Evolutionary conservation across 805 yeast genomes (phyloP).

Genomic region (Pichia membranifaciens): DNA sequence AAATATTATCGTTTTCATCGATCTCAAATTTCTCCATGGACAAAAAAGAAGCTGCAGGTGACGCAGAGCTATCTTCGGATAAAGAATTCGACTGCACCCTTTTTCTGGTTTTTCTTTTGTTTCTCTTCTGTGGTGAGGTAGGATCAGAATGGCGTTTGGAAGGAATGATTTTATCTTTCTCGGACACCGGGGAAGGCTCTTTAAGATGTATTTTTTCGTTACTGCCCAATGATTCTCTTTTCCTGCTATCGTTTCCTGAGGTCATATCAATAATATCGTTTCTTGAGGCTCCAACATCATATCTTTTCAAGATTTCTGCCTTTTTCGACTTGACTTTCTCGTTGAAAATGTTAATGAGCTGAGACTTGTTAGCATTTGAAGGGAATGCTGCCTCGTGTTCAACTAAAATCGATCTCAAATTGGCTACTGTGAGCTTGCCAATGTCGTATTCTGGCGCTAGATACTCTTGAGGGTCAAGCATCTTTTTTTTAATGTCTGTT

Average conservation of each 20-base stretch:
- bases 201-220: background rate
- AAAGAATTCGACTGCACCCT: background rate
- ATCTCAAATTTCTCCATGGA: constrained; percentile 23
- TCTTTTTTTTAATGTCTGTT: background rate
- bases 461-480: constrained; percentile 33
- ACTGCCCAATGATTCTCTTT: too few species aligned
- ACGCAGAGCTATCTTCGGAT: background rate
- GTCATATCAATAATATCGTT: constrained; percentile 5
- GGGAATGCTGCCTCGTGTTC: constrained; percentile 59
- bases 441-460: constrained; percentile 56
- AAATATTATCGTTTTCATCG: constrained; percentile 16
- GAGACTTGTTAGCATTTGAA: constrained; percentile 61
- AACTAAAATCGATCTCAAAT: constrained; percentile 59
- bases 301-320: constrained; percentile 33
- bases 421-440: constrained; percentile 55
- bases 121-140: background rate
- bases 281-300: constrained; percentile 1
- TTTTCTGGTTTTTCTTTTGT: constrained; percentile 4
- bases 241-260: background rate
- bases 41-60: constrained; percentile 16
- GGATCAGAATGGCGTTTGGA: constrained; percentile 10
- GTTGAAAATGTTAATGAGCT: constrained; percentile 57
- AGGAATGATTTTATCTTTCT: constrained; percentile 9
- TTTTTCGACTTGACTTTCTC: constrained; percentile 46
- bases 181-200: constrained; percentile 3